These are phyloP conservation scores for Zostera marina DNA, from an alignment of 116 monocot species.

Conservation along the genomic window DNA sequence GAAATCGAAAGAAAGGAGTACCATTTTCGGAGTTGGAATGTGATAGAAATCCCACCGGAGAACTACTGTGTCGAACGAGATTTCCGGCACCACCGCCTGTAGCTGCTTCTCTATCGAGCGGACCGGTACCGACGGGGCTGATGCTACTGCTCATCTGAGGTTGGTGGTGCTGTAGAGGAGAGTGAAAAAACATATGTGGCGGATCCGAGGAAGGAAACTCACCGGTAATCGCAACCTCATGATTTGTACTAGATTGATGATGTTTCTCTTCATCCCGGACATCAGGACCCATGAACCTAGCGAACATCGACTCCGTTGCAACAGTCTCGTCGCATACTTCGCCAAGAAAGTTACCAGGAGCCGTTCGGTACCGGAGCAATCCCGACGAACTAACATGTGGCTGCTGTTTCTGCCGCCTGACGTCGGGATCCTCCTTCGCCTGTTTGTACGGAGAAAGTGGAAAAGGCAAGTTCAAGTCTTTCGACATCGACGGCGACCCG, in stretches of 20 bases:
- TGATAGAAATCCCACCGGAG: conserved; percentile 58
- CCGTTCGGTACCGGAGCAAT: conserved; percentile 70
- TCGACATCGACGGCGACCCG: conserved; percentile 12
- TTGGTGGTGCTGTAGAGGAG: conserved; percentile 12
- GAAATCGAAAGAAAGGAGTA: conserved; percentile 14
- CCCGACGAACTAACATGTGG: conserved; percentile 46
- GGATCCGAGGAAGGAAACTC: too few relatives aligned
- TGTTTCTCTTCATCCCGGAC: too few relatives aligned
- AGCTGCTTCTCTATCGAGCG: conserved; percentile 11
- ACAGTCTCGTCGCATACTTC: conserved; percentile 38
- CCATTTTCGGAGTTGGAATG: conserved; percentile 57
- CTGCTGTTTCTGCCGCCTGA: conserved; percentile 15
- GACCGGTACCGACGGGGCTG: neutral
- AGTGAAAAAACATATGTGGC: neutral
- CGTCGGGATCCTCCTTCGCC: conserved; percentile 31
- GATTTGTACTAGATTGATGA: too few relatives aligned
- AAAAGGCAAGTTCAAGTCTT: conserved; percentile 50
- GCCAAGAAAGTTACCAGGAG: conserved; percentile 56
- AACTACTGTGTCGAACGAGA: conserved; percentile 68
- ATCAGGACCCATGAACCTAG: too few relatives aligned
- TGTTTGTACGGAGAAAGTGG: conserved; percentile 11
- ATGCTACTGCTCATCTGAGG: conserved; percentile 15
- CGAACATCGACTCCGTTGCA: conserved; percentile 9
- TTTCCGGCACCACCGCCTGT: conserved; percentile 9
- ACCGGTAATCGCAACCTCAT: too few relatives aligned